Evolutionary conservation across 2,329 filamentous ascomycete species (phyloP), one percentile per base, ranked within the genome.

Genomic region (Scleromitrula shiraiana): DNA sequence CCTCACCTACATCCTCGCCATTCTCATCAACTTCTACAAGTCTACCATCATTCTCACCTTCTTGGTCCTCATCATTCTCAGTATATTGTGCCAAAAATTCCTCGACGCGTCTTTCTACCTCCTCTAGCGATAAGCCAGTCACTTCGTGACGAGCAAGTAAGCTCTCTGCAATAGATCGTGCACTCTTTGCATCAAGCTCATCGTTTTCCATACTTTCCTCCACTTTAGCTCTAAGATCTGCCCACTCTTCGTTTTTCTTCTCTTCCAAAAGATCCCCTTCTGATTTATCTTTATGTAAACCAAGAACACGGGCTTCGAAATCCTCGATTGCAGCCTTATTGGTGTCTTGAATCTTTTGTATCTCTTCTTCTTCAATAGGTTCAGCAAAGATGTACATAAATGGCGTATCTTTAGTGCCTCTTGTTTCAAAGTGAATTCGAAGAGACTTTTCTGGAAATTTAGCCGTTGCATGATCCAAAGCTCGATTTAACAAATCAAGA

Each of bases 351-450:
- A 93, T 85, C 10, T 68, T 65, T 15, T 83, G 70, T 53, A 94
- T 87, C 45, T 88, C 74, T 5, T 82, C 75, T 5, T 86, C 76
- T 0, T 77, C 77, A 45, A 97, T 82, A 3, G 93, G 90, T 64
- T 95, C 85, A 12, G 83, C 90, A 62, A 95, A 95, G 45, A 97
- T 80, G 62, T 95, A 91, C 78, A 95, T 90, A 58, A 84, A 81
- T 0, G 84, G 77, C 8, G 50, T 53, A 2, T 65, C 65, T 9
- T 61, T 61, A 47, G 24, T 38, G 14, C 76, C 70, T 50, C 87
- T 77, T 1, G 89, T 86, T 64, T 96, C 89, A 50, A 95, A 83
- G 63, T 90, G 83, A 30, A 96, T 64, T 9, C 89, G 83, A 5
- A 96, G 69, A 2, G 88, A 88, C 64, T 77, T 74, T 36, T 83